Evolutionary conservation across 164 flowering plant species (phyloP), one percentile per base, ranked within the genome.

Genomic region (Malania oleifera): DNA sequence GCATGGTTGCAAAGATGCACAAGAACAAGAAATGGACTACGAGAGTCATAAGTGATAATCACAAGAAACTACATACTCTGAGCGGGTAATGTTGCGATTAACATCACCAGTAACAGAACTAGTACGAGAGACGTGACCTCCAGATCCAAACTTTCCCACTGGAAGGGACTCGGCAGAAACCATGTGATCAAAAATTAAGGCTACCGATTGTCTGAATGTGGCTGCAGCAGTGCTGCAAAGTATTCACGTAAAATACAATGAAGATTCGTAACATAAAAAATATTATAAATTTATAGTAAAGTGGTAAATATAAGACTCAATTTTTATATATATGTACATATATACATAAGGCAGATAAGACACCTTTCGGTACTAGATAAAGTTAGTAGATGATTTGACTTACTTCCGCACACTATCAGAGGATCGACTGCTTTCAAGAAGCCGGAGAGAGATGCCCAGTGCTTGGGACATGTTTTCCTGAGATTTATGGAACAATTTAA

Each of bases 181-280:
- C 64, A 93, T 91, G 62, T 79, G 89, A 76, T 90, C 97, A 79
- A 93, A 93, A 52, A 88, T 79, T 80, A 93, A 79, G 39, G 99
- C 99, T 49, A 90, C 95, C 19, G 99, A 86, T 77, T 93, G 97
- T 67, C 99, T 86, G 74, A 93, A 93, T 59, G 99, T 93, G 61
- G 99, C 99, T 61, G 99, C 99, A 57, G 99, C 96, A 67, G 99
- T 93, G 67, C 99, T 93, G 74, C 24, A 72, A 61, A 63, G 57
- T 50, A 60, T 41, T 52, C 24, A 70, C 50, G 65, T 45, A n/a
- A 65, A 53, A 50, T 2, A 50, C 1, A 27, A 27, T 47, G 28
- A 47, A 20, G 5, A n/a, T 47, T 47, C 10, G 14, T 47, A 20
- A 14, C n/a, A 20, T 47, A 19, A 47, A 20, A 20, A 13, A 22